phyloP scores from a whole-genome alignment of 192 early-diverging fungal species.

The Entomortierella chlamydospora region DNA sequence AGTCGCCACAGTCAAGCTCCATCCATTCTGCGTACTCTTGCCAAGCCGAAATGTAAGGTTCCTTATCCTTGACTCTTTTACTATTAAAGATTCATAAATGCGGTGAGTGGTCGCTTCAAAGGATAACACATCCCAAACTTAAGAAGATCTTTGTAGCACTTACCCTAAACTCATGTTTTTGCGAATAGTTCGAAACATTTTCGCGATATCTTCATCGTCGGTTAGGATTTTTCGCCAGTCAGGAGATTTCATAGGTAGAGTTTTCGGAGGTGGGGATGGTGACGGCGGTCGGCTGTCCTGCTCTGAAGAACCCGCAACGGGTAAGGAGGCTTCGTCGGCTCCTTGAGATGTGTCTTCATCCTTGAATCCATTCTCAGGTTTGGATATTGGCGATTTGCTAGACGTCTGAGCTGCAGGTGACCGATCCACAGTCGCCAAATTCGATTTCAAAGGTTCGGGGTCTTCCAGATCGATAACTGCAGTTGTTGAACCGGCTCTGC shows the following conservation, averaged over 20 bases:
- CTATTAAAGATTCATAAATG: not conserved
- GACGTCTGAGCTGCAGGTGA: not conserved
- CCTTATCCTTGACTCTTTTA: not conserved
- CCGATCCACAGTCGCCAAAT: too few species aligned
- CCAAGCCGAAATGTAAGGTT: slow-evolving; percentile 17
- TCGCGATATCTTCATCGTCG: not conserved
- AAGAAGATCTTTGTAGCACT: not conserved
- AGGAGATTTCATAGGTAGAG: not conserved
- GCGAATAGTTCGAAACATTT: slow-evolving; percentile 9
- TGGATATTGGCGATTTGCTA: not conserved
- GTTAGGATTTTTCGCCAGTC: slow-evolving; percentile 1
- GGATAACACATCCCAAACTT: too few species aligned
- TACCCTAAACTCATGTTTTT: slow-evolving; percentile 9
- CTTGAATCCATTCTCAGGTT: not conserved
- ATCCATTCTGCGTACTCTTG: slow-evolving; percentile 53
- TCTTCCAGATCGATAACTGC: slow-evolving; percentile 7
- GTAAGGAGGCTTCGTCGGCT: not conserved
- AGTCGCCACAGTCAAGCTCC: slow-evolving; percentile 23
- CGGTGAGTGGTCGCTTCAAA: too few species aligned
- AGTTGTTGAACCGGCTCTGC: not conserved
- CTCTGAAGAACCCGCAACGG: not conserved
- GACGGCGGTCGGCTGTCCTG: not conserved
- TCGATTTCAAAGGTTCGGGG: not conserved
- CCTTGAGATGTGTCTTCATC: not conserved
- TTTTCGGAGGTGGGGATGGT: not conserved